phyloP scores from a whole-genome alignment of 1,139 yeast genomes.

The Pichia sp. region DNA sequence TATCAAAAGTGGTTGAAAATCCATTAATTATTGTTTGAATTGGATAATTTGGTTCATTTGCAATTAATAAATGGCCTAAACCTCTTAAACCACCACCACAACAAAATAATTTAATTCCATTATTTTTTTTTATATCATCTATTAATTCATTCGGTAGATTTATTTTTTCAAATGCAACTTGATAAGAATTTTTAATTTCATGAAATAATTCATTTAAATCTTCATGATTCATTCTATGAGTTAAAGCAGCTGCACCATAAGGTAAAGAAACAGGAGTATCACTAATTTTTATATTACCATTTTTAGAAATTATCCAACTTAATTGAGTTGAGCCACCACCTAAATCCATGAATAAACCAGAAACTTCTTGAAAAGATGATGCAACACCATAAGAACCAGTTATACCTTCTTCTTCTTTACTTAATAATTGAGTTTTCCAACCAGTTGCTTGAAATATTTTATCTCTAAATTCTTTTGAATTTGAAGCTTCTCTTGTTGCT shows the following conservation, averaged over 20 bases:
- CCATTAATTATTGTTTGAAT: slow-evolving; percentile 61
- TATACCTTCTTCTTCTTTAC: slow-evolving; percentile 55
- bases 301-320: slow-evolving; percentile 53
- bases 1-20: slow-evolving; percentile 47
- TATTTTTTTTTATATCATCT: slow-evolving; percentile 42
- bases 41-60: slow-evolving; percentile 47
- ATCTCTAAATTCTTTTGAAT: slow-evolving; percentile 47
- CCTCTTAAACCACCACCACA: slow-evolving; percentile 69
- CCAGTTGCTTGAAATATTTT: slow-evolving; percentile 49
- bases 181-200: slow-evolving; percentile 43
- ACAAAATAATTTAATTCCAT: slow-evolving; percentile 54
- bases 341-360: slow-evolving; percentile 60
- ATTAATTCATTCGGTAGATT: slow-evolving; percentile 36
- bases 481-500: slow-evolving; percentile 59
- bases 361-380: slow-evolving; percentile 54
- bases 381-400: slow-evolving; percentile 66
- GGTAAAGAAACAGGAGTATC: slow-evolving; percentile 54
- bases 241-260: slow-evolving; percentile 61
- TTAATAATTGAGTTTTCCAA: slow-evolving; percentile 53
- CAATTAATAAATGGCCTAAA: slow-evolving; percentile 50
- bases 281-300: slow-evolving; percentile 49
- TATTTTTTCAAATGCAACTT: slow-evolving; percentile 42
- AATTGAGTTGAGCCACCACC: slow-evolving; percentile 63
- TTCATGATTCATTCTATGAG: slow-evolving; percentile 45
- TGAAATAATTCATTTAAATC: slow-evolving; percentile 38